Evolutionary conservation across 169 alveolate species (phyloP).

Genomic region (Babesia sp.): DNA sequence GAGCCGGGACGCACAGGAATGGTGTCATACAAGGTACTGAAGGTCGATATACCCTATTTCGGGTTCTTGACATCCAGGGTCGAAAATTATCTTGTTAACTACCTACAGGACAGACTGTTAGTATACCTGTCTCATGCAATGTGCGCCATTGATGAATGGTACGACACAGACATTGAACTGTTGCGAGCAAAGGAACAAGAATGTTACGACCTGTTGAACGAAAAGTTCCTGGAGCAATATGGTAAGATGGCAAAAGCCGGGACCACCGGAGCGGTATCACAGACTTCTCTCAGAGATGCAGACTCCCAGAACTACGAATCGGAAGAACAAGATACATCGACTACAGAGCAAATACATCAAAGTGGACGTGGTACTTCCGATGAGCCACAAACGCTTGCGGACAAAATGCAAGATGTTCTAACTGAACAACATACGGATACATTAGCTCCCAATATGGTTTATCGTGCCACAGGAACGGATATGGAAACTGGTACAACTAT

Average conservation of each 20-base stretch:
- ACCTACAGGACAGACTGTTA: slow-evolving; percentile 68
- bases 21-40: slow-evolving; percentile 74
- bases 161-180: slow-evolving; percentile 65
- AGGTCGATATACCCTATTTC: slow-evolving; percentile 76
- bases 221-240: slow-evolving; percentile 43
- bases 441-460: neutral
- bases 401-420: no score
- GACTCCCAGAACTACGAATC: no score
- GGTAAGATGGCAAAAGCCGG: neutral
- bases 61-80: slow-evolving; percentile 76
- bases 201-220: slow-evolving; percentile 63
- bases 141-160: slow-evolving; percentile 75
- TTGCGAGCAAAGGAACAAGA: slow-evolving; percentile 68
- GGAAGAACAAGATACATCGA: no score
- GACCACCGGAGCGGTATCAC: neutral
- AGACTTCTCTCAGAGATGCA: neutral
- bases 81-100: slow-evolving; percentile 70
- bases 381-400: no score
- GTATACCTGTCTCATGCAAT: slow-evolving; percentile 71
- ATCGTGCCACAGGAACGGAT: neutral
- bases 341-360: no score
- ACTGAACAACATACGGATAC: no score
- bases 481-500: neutral
- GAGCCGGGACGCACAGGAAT: slow-evolving; percentile 35
- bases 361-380: no score